phyloP scores from a whole-genome alignment of 495 filamentous ascomycete species.

The Hypoxylon cercidicola region DNA sequence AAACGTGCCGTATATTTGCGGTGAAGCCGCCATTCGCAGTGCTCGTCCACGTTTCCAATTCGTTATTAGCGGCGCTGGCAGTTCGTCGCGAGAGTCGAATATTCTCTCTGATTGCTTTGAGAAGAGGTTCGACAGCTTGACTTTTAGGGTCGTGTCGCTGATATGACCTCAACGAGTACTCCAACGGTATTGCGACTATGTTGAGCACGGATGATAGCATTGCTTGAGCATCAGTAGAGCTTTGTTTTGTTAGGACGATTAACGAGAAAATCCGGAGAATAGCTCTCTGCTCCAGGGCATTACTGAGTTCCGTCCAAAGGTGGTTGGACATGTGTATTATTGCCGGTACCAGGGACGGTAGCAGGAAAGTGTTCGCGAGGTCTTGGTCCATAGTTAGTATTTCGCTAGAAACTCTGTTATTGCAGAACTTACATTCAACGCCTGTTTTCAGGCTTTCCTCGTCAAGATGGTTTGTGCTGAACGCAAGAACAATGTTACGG shows the following conservation, averaged over 20 bases:
- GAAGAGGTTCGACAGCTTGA: constrained; percentile 76
- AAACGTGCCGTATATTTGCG: constrained; percentile 69
- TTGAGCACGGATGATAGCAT: constrained; percentile 87
- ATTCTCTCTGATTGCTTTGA: constrained; percentile 75
- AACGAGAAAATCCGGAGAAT: constrained; percentile 80
- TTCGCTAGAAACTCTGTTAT: background rate
- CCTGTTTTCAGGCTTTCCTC: constrained; percentile 87
- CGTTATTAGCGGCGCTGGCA: constrained; percentile 71
- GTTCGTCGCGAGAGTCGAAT: constrained; percentile 71
- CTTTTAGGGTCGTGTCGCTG: constrained; percentile 73
- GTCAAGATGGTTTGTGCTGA: constrained; percentile 72
- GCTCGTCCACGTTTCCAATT: constrained; percentile 80
- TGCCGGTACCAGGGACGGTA: constrained; percentile 86
- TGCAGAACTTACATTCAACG: constrained; percentile 75
- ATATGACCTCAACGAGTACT: constrained; percentile 78
- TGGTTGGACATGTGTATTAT: constrained; percentile 82
- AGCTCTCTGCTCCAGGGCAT: constrained; percentile 61
- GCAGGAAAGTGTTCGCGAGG: constrained; percentile 86
- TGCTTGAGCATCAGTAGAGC: constrained; percentile 79
- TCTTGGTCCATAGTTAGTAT: constrained; percentile 57
- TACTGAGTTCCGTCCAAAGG: constrained; percentile 70
- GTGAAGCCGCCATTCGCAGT: constrained; percentile 68
- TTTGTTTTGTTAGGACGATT: constrained; percentile 77
- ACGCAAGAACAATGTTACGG: constrained; percentile 82
- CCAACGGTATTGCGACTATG: constrained; percentile 80